These are phyloP conservation scores for Phialemonium atrogriseum DNA, from an alignment of 2,329 filamentous ascomycete species.

Conservation along the genomic window DNA sequence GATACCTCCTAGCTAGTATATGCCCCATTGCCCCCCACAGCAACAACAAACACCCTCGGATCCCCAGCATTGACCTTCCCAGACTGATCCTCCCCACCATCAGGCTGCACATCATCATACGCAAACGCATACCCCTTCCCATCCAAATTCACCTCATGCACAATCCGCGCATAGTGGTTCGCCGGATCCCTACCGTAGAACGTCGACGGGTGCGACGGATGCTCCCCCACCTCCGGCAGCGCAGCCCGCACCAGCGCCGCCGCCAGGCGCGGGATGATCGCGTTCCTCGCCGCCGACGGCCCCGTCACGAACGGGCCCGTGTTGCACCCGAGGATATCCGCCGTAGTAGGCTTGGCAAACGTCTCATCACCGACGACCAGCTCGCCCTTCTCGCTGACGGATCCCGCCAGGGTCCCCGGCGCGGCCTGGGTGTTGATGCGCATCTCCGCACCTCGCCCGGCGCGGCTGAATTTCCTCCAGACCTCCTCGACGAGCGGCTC, in stretches of 20 bases:
- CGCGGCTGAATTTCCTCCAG: constrained; percentile 27
- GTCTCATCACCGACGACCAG: constrained; percentile 26
- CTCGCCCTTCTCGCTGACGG: constrained; percentile 31
- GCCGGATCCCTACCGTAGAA: constrained; percentile 34
- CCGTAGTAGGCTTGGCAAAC: constrained; percentile 49
- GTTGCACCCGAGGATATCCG: constrained; percentile 60
- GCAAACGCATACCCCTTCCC: constrained; percentile 51
- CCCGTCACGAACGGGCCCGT: constrained; percentile 49
- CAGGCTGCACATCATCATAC: constrained; percentile 51
- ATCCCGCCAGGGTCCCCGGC: constrained; percentile 43
- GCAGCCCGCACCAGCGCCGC: constrained; percentile 45
- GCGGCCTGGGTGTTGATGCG: constrained; percentile 58
- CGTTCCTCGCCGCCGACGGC: constrained; percentile 29
- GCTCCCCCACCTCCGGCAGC: constrained; percentile 37
- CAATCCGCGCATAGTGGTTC: constrained; percentile 50
- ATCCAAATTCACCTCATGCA: constrained; percentile 45
- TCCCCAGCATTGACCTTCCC: constrained; percentile 46
- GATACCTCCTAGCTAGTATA: too few species aligned
- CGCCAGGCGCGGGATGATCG: constrained; percentile 38
- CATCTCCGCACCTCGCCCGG: constrained; percentile 24
- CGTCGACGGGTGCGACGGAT: constrained; percentile 23
- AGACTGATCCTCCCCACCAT: constrained; percentile 42
- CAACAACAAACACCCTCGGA: constrained; percentile 39
- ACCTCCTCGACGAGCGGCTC: constrained; percentile 33
- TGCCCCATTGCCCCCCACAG: constrained; percentile 34